These are phyloP conservation scores for Cercospora janseana DNA, from an alignment of 2,329 filamentous ascomycete species.

Conservation along the genomic window DNA sequence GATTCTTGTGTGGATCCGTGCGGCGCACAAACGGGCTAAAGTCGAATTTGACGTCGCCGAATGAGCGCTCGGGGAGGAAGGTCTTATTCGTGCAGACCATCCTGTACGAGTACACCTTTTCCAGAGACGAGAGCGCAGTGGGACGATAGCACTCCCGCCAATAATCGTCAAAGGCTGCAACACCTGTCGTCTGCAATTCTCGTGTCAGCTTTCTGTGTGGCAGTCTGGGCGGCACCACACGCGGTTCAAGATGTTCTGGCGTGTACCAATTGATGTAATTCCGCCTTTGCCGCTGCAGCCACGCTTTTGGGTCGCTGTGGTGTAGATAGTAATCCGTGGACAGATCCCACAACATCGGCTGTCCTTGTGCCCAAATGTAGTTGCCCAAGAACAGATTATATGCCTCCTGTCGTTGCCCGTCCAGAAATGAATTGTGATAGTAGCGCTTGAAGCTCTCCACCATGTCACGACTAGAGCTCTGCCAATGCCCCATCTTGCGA, in stretches of 20 bases:
- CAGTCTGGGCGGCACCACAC: conserved; percentile 53
- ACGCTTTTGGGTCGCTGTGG: conserved; percentile 75
- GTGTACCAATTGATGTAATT: conserved; percentile 92
- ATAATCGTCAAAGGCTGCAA: conserved; percentile 80
- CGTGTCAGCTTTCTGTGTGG: conserved; percentile 4
- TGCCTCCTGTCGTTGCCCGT: conserved; percentile 95
- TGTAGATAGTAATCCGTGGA: conserved; percentile 95
- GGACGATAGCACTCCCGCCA: conserved; percentile 98
- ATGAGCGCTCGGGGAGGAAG: conserved; percentile 69
- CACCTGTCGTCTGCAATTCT: conserved; percentile 25
- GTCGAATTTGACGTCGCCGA: conserved; percentile 71
- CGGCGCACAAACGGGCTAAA: conserved; percentile 85
- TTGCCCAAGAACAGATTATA: conserved; percentile 97
- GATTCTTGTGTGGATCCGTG: conserved; percentile 38
- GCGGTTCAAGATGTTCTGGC: conserved; percentile 65
- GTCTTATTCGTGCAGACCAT: conserved; percentile 80
- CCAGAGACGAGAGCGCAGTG: conserved; percentile 79
- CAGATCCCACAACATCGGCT: conserved; percentile 96
- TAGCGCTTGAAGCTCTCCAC: conserved; percentile 98
- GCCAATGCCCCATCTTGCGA: conserved; percentile 98
- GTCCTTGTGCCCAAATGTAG: conserved; percentile 81
- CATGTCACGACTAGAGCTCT: conserved; percentile 95
- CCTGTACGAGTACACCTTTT: conserved; percentile 88
- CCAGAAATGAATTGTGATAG: conserved; percentile 97
- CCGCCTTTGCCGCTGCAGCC: conserved; percentile 59